A percentile compares a stretch with the other conserved stretches of the same genome.
Conservation (phyloP, 441 rosid species). For the Populus hybrid region DNA sequence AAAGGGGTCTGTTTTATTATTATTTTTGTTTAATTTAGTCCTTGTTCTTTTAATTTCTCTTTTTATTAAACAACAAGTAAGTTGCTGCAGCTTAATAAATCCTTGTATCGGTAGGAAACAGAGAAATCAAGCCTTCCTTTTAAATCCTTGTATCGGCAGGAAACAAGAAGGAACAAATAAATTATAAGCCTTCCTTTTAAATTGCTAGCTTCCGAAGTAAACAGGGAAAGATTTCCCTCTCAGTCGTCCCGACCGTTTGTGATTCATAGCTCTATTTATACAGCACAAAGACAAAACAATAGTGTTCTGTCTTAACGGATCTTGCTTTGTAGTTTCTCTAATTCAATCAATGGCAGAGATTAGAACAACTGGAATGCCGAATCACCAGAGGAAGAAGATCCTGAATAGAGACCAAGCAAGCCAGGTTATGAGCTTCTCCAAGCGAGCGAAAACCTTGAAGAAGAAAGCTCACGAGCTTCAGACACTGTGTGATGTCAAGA, state of each 20-base stretch:
- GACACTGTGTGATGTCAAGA: not conserved
- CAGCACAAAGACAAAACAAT: not conserved
- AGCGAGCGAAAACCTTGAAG: slow-evolving; percentile 9
- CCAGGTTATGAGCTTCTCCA: not conserved
- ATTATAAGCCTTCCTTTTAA: not conserved
- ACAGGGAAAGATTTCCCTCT: not conserved
- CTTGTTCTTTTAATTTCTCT: too few species aligned
- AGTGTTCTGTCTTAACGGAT: not conserved
- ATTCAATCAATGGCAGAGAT: not conserved
- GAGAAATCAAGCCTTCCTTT: too few species aligned
- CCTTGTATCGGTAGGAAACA: too few species aligned
- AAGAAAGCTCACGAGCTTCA: slow-evolving; percentile 12
- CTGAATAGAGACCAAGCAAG: not conserved
- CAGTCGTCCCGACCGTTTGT: not conserved
- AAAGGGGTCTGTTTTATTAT: too few species aligned
- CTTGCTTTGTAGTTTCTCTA: not conserved
- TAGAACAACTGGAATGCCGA: not conserved
- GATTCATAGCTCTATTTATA: not conserved
- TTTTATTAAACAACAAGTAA: too few species aligned
- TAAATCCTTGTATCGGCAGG: too few species aligned
- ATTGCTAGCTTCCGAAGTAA: not conserved
- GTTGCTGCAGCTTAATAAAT: too few species aligned
- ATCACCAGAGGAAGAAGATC: not conserved
- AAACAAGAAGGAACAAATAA: too few species aligned
- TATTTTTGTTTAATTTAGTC: too few species aligned